Conservation (phyloP, 345 rosid species). For the rapeseed (Brassica napus) region Da-Ae NC_063438.1:1920501-1921000, state of each 20-base stretch:
- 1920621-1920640: slow-evolving; percentile 84
- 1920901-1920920: too few relatives aligned
- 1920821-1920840: too few relatives aligned
- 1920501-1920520: slow-evolving; percentile 51
- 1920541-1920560: slow-evolving; percentile 48
- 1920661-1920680: slow-evolving; percentile 86
- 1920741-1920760: too few relatives aligned
- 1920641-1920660: slow-evolving; percentile 69
- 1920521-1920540: slow-evolving; percentile 54
- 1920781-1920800: too few relatives aligned
- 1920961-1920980: background rate
- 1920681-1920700: slow-evolving; percentile 98
- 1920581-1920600: slow-evolving; percentile 46
- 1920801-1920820: too few relatives aligned
- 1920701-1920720: slow-evolving; percentile 22
- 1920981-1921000: slow-evolving; percentile 40
- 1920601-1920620: slow-evolving; percentile 58
- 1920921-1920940: too few relatives aligned
- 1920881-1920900: too few relatives aligned
- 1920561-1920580: slow-evolving; percentile 55
- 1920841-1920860: too few relatives aligned
- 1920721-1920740: background rate
- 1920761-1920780: too few relatives aligned
- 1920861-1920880: too few relatives aligned
- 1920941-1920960: too few relatives aligned